Conservation (phyloP, 805 yeast genomes). For the Wickerhamomyces sydowiorum region DNA sequence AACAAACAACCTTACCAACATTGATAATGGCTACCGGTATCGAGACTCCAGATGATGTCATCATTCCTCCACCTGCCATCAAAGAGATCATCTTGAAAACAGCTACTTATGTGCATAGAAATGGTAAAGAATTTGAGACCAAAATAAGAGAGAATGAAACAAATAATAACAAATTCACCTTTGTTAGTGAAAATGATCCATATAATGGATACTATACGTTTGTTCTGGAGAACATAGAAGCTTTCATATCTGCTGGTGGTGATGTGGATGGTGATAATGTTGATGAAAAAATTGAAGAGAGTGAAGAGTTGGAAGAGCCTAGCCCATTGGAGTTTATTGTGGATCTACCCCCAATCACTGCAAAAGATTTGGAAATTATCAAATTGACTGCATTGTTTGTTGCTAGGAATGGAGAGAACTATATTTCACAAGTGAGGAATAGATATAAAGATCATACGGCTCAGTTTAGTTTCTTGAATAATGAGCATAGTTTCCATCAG, state of each 20-base stretch:
- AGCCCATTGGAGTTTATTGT: conserved; percentile 7
- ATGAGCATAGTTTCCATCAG: conserved; percentile 53
- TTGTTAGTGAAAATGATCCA: conserved; percentile 49
- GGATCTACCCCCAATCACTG: conserved; percentile 37
- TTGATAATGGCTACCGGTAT: not conserved
- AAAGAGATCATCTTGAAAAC: conserved; percentile 61
- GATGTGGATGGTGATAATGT: conserved; percentile 16
- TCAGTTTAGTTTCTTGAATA: conserved; percentile 65
- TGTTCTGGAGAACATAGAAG: conserved; percentile 31
- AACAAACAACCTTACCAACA: too few species aligned
- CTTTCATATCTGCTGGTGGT: conserved; percentile 13
- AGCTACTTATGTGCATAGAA: conserved; percentile 59
- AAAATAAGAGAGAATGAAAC: conserved; percentile 44
- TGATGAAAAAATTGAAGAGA: conserved; percentile 1
- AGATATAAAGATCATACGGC: conserved; percentile 30
- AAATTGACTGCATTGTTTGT: conserved; percentile 67
- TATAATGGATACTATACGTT: conserved; percentile 53
- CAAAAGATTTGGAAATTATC: conserved; percentile 61
- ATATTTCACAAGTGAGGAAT: conserved; percentile 34
- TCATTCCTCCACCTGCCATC: conserved; percentile 49
- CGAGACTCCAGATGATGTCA: conserved; percentile 35
- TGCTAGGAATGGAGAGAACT: conserved; percentile 51
- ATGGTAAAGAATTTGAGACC: conserved; percentile 62
- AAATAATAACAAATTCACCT: conserved; percentile 52
- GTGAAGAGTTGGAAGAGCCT: too few species aligned